Conservation (phyloP, 441 rosid genomes). For the Sinapis alba region DNA sequence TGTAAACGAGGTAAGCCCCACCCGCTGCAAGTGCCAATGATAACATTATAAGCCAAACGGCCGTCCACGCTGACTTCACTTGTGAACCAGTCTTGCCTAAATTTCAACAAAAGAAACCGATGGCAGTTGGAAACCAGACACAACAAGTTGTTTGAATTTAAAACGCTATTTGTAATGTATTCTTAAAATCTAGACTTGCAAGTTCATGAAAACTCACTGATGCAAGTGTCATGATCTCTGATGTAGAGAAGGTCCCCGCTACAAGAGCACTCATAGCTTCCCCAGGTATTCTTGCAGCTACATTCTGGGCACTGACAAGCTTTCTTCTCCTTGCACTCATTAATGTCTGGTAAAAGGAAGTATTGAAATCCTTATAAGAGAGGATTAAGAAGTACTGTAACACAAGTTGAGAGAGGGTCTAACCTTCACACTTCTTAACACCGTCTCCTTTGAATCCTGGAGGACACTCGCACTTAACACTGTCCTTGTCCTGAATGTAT, state of each 20-base stretch:
- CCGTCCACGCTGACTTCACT: constrained; percentile 87
- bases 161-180: not conserved
- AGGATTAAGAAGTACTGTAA: not conserved
- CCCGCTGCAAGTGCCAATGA: constrained; percentile 82
- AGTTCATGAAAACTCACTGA: constrained; percentile 57
- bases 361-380: not conserved
- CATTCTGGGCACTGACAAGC: constrained; percentile 95
- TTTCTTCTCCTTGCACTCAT: constrained; percentile 88
- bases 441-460: constrained; percentile 91
- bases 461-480: constrained; percentile 80
- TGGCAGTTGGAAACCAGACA: not conserved
- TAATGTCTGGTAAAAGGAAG: constrained; percentile 55
- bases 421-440: constrained; percentile 76
- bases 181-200: not conserved
- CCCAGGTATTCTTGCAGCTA: constrained; percentile 89
- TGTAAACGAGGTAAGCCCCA: constrained; percentile 92
- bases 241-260: constrained; percentile 86
- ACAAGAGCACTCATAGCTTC: constrained; percentile 94
- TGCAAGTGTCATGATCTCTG: constrained; percentile 93
- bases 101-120: not conserved
- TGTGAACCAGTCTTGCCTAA: constrained; percentile 73
- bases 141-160: no score
- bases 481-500: constrained; percentile 59
- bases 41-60: constrained; percentile 80
- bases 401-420: constrained; percentile 14